Evolutionary conservation across 2,329 filamentous ascomycete genomes (phyloP).

Genomic region (Sporothrix sp.): DNA sequence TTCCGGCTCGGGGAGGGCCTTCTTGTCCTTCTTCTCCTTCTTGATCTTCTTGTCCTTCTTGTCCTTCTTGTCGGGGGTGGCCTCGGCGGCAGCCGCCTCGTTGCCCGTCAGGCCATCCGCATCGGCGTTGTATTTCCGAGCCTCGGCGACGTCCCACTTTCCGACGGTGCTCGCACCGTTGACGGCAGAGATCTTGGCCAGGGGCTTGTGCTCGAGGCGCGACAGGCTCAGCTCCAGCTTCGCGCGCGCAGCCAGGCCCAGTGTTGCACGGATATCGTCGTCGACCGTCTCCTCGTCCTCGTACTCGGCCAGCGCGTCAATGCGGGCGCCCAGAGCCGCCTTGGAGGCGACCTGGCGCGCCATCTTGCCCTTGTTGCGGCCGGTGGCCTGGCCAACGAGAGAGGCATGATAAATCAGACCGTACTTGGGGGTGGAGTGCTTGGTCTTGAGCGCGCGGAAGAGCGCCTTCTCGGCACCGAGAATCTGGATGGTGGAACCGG

Average conservation of each 20-base stretch:
- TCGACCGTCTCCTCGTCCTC: slow-evolving; percentile 62
- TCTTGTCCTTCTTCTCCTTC: slow-evolving; percentile 16
- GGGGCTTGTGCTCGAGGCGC: slow-evolving; percentile 80
- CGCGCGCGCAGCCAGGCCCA: slow-evolving; percentile 63
- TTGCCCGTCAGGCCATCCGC: slow-evolving; percentile 73
- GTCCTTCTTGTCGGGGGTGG: slow-evolving; percentile 34
- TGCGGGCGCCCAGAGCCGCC: slow-evolving; percentile 82
- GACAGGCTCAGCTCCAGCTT: slow-evolving; percentile 69
- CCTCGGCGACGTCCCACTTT: slow-evolving; percentile 89
- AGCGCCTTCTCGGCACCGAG: slow-evolving; percentile 97
- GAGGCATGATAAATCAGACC: slow-evolving; percentile 89
- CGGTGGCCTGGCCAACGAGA: slow-evolving; percentile 90
- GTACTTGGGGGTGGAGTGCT: slow-evolving; percentile 98
- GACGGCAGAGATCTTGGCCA: slow-evolving; percentile 42
- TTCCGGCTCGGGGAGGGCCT: slow-evolving; percentile 5
- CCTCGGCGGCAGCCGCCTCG: slow-evolving; percentile 44
- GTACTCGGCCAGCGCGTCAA: slow-evolving; percentile 79
- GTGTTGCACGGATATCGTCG: slow-evolving; percentile 77
- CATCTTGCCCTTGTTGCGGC: slow-evolving; percentile 99
- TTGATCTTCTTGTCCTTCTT: slow-evolving; percentile 22
- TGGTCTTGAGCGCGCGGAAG: slow-evolving; percentile 96
- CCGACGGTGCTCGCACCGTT: slow-evolving; percentile 41
- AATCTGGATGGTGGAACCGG: slow-evolving; percentile 94
- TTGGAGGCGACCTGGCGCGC: slow-evolving; percentile 93
- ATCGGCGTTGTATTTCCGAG: slow-evolving; percentile 87